Evolutionary conservation across 371 early-diverging fungal species (phyloP), one percentile per base, ranked within the genome.

Genomic region (Mucor racemosus): DNA sequence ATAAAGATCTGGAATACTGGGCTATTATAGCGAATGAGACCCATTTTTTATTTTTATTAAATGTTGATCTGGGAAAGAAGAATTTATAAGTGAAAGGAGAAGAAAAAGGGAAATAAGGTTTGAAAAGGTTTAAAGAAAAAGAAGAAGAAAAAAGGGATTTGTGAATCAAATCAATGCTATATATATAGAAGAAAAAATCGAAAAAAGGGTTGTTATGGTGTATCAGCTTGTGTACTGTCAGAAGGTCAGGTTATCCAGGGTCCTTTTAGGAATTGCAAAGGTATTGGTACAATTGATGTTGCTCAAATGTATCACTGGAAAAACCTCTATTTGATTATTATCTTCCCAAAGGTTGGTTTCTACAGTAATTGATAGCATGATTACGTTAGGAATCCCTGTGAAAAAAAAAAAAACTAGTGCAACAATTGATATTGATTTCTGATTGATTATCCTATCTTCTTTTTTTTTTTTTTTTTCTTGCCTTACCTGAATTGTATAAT

Each of bases 1-100:
- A 91, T 73, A 55, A 89, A 70, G 60, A 91, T 82, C 71, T 91
- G 92, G 66, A 81, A 76, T 69, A 83, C 67, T 7, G 90, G 84
- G 50, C 61, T 61, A 53, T 64, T 68, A 17, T 72, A 72, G 57
- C 76, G 81, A 77, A 85, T 31, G 21, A 58, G 39, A 50, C 50
- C 50, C 50, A 50, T 50, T 50, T 50, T 19, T 21, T 26, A 11
- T 50, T 21, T 50, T 50, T 50, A 21, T 11, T 50, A 33, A 53
- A 15, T 19, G 34, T 53, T 62, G 26, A 26, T 26, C 26, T 26
- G 26, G 26, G 26, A 36, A 19, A 26, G 42, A 33, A 39, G 38
- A 5, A 7, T 38, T 38, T 44, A 9, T 15, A n/a, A n/a, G n/a
- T 41, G 40, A 41, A 41, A 33, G 55, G 40, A 56, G 15, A 36